Conservation (phyloP, 176 grass and related monocot genomes). For the Oryza coarctata region DNA sequence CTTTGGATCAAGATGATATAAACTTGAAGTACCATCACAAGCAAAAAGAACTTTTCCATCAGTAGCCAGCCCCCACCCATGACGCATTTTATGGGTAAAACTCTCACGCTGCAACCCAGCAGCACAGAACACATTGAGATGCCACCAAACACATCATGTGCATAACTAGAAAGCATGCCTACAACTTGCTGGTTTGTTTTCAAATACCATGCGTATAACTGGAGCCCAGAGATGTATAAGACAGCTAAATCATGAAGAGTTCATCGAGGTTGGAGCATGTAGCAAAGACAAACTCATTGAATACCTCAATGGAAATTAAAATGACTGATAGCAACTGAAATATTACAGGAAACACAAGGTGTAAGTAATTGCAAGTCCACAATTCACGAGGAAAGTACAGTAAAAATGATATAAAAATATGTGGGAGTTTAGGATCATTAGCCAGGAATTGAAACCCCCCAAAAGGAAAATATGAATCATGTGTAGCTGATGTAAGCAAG, state of each 20-base stretch:
- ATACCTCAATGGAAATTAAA: constrained; percentile 2
- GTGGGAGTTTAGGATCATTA: not conserved
- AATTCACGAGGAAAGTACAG: not conserved
- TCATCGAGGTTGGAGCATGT: not conserved
- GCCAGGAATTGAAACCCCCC: not conserved
- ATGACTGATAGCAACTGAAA: not conserved
- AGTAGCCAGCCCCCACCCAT: constrained; percentile 90
- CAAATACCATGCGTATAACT: not conserved
- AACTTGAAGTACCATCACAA: constrained; percentile 82
- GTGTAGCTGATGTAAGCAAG: not conserved
- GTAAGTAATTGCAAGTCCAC: not conserved
- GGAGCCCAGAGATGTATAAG: not conserved
- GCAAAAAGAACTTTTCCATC: constrained; percentile 93
- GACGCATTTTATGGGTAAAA: constrained; percentile 86
- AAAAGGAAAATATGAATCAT: not conserved
- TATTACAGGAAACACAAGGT: not conserved
- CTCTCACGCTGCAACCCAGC: constrained; percentile 49
- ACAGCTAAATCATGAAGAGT: not conserved
- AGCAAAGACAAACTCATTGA: not conserved
- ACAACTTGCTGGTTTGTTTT: not conserved
- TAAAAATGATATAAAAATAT: not conserved
- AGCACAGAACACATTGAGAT: not conserved
- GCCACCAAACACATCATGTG: not conserved
- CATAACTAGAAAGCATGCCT: not conserved
- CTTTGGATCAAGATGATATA: constrained; percentile 71